These are phyloP conservation scores for Kodamaea arcana DNA, from an alignment of 1,139 yeast genomes.

Conservation along the genomic window DNA sequence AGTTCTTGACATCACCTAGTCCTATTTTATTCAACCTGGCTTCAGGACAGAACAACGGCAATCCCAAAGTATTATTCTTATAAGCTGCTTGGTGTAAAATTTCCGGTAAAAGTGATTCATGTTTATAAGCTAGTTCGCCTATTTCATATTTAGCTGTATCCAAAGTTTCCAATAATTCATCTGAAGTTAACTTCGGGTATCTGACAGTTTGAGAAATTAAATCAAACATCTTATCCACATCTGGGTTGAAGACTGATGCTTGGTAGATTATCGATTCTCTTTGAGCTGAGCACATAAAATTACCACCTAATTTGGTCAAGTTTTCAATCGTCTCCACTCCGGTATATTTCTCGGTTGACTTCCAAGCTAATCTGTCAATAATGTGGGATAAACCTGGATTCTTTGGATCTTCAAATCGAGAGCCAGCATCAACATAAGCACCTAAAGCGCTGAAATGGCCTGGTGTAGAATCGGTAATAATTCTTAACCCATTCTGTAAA, in stretches of 20 bases:
- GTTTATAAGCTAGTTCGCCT: conserved; percentile 74
- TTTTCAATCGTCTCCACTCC: conserved; percentile 73
- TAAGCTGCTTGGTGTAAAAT: conserved; percentile 82
- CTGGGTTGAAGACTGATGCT: conserved; percentile 87
- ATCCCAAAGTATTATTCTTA: conserved; percentile 68
- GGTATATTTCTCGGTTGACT: conserved; percentile 59
- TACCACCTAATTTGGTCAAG: conserved; percentile 83
- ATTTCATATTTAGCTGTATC: conserved; percentile 79
- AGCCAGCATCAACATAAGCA: conserved; percentile 85
- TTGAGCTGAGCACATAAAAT: conserved; percentile 89
- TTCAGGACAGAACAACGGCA: conserved; percentile 78
- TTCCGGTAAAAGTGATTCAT: conserved; percentile 87
- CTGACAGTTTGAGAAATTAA: conserved; percentile 78
- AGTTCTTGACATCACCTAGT: conserved; percentile 51
- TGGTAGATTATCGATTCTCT: conserved; percentile 91
- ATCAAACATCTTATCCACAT: conserved; percentile 77
- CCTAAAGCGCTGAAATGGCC: conserved; percentile 93
- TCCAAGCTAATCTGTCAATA: conserved; percentile 83
- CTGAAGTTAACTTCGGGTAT: conserved; percentile 61
- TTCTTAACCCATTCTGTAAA: conserved; percentile 71
- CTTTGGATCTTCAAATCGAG: conserved; percentile 63
- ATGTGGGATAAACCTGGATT: conserved; percentile 76
- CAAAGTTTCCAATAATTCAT: conserved; percentile 71
- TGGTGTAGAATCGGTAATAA: conserved; percentile 82
- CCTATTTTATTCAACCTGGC: conserved; percentile 59